phyloP scores from a whole-genome alignment of 352 stramenopile genomes.

The Peronospora belbahrii region DNA sequence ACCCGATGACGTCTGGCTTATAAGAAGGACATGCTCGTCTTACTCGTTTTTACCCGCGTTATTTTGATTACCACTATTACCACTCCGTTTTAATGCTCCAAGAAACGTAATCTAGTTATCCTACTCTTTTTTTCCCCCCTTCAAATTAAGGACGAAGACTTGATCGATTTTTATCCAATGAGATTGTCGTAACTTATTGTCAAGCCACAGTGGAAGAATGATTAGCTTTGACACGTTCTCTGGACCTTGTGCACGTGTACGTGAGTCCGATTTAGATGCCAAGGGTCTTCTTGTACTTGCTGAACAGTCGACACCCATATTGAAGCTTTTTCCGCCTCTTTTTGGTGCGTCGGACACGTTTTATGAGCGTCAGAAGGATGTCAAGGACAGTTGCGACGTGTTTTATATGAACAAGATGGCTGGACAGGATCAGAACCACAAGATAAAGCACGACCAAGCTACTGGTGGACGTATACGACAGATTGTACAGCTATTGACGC shows the following conservation, averaged over 20 bases:
- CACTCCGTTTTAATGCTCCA: neutral
- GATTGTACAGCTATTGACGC: conserved; percentile 53
- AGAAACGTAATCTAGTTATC: too few relatives aligned
- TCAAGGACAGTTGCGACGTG: conserved; percentile 26
- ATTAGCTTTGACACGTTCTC: conserved; percentile 80
- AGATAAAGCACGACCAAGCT: conserved; percentile 8
- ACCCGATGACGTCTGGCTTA: conserved; percentile 14
- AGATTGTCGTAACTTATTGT: too few relatives aligned
- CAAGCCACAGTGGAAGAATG: too few relatives aligned
- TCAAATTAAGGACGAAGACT: too few relatives aligned
- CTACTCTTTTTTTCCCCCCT: too few relatives aligned
- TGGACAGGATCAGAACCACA: neutral
- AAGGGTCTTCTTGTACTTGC: conserved; percentile 19
- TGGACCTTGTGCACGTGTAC: conserved; percentile 22
- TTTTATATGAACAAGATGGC: conserved; percentile 27
- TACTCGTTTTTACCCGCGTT: conserved; percentile 16
- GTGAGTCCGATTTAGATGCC: conserved; percentile 31
- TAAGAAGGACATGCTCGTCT: conserved; percentile 33
- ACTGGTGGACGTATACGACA: conserved; percentile 38
- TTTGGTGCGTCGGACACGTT: conserved; percentile 14
- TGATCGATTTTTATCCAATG: too few relatives aligned
- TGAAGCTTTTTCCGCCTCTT: conserved; percentile 5
- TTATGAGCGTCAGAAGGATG: conserved; percentile 28
- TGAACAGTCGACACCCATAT: conserved; percentile 9
- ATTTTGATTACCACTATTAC: conserved; percentile 2